These are phyloP conservation scores for Kipferlia bialata DNA, from an alignment of 78 protist genomes.

Conservation along the genomic window DNA sequence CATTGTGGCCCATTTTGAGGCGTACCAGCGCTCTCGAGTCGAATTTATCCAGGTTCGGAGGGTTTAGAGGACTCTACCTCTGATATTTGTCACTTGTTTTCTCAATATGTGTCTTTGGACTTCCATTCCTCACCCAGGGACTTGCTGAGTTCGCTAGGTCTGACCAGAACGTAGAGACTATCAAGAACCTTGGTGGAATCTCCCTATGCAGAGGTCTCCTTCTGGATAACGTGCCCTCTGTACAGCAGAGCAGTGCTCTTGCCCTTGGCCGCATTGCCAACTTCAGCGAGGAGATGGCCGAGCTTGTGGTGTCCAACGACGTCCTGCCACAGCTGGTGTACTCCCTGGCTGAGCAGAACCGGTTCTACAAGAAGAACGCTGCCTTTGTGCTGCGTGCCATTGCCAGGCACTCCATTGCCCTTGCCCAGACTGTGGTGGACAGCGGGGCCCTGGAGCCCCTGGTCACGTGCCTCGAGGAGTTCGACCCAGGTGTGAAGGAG, in stretches of 20 bases:
- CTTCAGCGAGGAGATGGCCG: conserved; percentile 65
- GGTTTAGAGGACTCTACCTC: too few relatives aligned
- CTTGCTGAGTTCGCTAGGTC: conserved; percentile 56
- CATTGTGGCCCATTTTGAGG: conserved; percentile 30
- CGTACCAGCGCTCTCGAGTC: conserved; percentile 57
- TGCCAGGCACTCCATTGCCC: conserved; percentile 64
- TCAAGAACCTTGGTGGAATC: conserved; percentile 23
- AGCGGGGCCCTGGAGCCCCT: conserved; percentile 62
- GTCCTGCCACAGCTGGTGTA: conserved; percentile 66
- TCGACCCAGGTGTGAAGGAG: conserved; percentile 80
- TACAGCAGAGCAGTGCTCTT: conserved; percentile 54
- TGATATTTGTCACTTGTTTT: too few relatives aligned
- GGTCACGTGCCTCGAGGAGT: conserved; percentile 62
- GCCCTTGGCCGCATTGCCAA: conserved; percentile 73
- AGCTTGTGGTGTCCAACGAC: conserved; percentile 60
- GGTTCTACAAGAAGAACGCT: conserved; percentile 64
- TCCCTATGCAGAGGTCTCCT: conserved; percentile 24
- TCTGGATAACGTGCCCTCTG: conserved; percentile 60
- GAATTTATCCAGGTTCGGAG: too few relatives aligned
- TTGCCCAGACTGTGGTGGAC: conserved; percentile 74
- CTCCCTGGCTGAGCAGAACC: conserved; percentile 59
- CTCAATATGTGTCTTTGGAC: too few relatives aligned
- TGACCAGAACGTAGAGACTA: conserved; percentile 57
- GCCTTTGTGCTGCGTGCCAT: conserved; percentile 66
- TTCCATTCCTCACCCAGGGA: too few relatives aligned